These are phyloP conservation scores for Larix sibirica DNA, from an alignment of 83 land plant genomes.

Conservation along the genomic window DNA sequence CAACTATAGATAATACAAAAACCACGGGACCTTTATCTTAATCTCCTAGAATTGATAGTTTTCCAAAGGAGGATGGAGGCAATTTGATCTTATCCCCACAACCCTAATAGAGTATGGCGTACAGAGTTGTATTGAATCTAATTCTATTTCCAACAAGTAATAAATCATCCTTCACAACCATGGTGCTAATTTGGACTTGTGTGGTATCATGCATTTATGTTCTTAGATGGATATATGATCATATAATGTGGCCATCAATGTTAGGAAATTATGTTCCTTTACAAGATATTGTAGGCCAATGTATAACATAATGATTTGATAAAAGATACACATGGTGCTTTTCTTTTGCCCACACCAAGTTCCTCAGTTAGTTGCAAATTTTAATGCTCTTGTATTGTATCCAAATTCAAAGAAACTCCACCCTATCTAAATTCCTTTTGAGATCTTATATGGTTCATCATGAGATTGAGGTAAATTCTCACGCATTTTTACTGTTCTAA, in stretches of 20 bases:
- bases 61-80: constrained; percentile 83
- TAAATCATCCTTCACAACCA: constrained; percentile 81
- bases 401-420: constrained; percentile 18
- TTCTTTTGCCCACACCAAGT: constrained; percentile 81
- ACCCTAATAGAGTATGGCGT: constrained; percentile 34
- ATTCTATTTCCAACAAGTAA: constrained; percentile 65
- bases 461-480: constrained; percentile 58
- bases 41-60: constrained; percentile 79
- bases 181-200: constrained; percentile 86
- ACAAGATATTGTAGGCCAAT: constrained; percentile 77
- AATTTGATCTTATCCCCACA: constrained; percentile 90
- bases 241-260: constrained; percentile 75
- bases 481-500: constrained; percentile 85
- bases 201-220: constrained; percentile 66
- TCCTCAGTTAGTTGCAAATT: constrained; percentile 84
- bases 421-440: constrained; percentile 59
- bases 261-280: constrained; percentile 64
- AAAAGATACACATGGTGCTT: constrained; percentile 85
- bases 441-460: constrained; percentile 76
- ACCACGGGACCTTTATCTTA: constrained; percentile 93
- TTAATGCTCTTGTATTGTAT: constrained; percentile 80
- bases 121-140: too few species aligned
- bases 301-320: constrained; percentile 68
- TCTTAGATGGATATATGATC: constrained; percentile 33
- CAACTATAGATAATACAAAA: constrained; percentile 56